A percentile compares a stretch with the other conserved stretches of the same genome.
These are phyloP conservation scores for Podila horticola DNA, from an alignment of 192 early-diverging fungal genomes.

Conservation along the genomic window DNA sequence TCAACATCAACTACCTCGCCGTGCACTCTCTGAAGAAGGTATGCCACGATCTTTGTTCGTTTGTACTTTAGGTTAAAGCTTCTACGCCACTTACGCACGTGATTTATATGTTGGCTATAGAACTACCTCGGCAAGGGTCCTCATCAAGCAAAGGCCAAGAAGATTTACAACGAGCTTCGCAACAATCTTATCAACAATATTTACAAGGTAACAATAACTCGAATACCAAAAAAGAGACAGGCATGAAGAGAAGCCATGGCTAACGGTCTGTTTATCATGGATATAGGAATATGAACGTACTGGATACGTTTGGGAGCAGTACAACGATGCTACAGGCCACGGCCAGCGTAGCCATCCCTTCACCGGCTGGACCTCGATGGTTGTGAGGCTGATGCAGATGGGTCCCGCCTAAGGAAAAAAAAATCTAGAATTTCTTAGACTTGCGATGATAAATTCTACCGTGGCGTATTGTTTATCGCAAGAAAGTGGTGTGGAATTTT, in stretches of 20 bases:
- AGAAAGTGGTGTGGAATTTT: too few species aligned
- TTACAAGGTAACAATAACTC: constrained; percentile 62
- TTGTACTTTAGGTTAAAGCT: neutral
- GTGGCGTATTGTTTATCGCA: too few species aligned
- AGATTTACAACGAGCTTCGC: constrained; percentile 81
- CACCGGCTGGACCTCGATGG: constrained; percentile 92
- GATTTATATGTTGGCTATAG: neutral
- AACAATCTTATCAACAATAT: constrained; percentile 81
- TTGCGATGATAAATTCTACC: too few species aligned
- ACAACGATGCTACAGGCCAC: constrained; percentile 75
- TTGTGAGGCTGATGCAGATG: constrained; percentile 81
- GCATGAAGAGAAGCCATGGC: neutral
- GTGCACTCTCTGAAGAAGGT: constrained; percentile 77
- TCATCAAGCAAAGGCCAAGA: constrained; percentile 70
- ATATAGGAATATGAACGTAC: constrained; percentile 75
- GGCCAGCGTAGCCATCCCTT: constrained; percentile 92
- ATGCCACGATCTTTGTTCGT: constrained; percentile 7
- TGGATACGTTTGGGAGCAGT: constrained; percentile 95
- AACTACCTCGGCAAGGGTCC: constrained; percentile 61
- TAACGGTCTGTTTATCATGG: neutral
- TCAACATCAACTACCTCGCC: constrained; percentile 90
- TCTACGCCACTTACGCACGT: neutral
- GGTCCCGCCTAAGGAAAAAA: constrained; percentile 10
- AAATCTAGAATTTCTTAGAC: too few species aligned
- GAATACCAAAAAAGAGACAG: neutral